Evolutionary conservation across 2,329 filamentous ascomycete species (phyloP).

Genomic region (Akanthomyces lecanii): DNA sequence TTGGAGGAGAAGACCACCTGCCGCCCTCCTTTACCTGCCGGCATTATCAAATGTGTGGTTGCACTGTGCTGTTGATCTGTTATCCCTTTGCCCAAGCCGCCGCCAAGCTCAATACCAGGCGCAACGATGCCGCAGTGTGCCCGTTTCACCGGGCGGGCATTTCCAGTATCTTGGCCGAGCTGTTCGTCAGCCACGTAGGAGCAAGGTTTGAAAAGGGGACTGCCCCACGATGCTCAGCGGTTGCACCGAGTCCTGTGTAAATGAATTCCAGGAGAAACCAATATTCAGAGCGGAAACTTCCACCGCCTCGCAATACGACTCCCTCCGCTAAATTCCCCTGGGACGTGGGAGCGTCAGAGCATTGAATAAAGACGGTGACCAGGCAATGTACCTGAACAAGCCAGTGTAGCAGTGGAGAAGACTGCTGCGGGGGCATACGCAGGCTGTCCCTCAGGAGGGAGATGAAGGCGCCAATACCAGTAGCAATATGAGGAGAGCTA

Average conservation of each 20-base stretch:
- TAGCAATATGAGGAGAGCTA: neutral
- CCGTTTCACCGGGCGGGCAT: constrained; percentile 10
- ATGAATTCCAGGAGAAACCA: neutral
- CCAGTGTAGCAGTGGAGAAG: neutral
- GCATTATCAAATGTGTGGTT: neutral
- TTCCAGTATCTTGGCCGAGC: neutral
- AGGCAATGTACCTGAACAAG: neutral
- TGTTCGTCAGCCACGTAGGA: neutral
- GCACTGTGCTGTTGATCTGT: constrained; percentile 13
- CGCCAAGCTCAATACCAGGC: neutral
- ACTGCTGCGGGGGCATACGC: neutral
- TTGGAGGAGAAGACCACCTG: neutral
- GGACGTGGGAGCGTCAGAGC: neutral
- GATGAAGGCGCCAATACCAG: constrained; percentile 3
- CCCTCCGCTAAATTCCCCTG: neutral
- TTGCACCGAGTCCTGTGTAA: neutral
- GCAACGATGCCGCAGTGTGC: neutral
- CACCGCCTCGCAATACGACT: neutral
- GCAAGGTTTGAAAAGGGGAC: neutral
- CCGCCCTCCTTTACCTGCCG: neutral
- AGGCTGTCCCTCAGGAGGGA: neutral
- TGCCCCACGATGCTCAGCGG: neutral
- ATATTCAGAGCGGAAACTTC: neutral
- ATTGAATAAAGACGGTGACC: neutral
- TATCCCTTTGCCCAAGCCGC: constrained; percentile 5